Conservation (phyloP, 192 early-diverging fungal genomes). For the Umbelopsis ramanniana region DNA sequence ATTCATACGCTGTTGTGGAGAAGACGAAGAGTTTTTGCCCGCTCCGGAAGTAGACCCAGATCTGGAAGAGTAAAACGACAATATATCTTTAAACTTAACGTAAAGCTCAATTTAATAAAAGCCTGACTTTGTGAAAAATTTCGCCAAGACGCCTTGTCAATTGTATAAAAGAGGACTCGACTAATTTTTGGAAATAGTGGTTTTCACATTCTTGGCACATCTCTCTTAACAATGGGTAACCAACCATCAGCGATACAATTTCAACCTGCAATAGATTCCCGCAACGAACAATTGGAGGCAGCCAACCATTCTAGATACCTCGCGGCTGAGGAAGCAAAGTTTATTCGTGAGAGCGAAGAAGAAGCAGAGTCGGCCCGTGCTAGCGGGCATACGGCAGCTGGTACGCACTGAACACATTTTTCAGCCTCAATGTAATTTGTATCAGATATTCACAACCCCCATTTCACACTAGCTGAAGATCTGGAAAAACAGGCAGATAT, state of each 20-base stretch:
- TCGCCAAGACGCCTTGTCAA: no score
- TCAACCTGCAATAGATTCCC: constrained; percentile 6
- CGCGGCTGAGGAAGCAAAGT: constrained; percentile 3
- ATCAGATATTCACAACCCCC: background rate
- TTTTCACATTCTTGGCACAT: background rate
- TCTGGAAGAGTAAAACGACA: constrained; percentile 4
- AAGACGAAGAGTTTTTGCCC: constrained; percentile 53
- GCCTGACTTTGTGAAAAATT: no score
- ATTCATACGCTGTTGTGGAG: constrained; percentile 44
- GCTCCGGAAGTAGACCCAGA: constrained; percentile 32
- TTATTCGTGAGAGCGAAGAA: constrained; percentile 8
- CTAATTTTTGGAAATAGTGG: background rate
- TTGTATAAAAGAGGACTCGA: no score
- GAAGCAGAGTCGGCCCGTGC: constrained; percentile 13
- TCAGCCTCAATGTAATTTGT: background rate
- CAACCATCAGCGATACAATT: constrained; percentile 18
- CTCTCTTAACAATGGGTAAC: background rate
- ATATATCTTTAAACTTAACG: no score
- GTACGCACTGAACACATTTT: background rate
- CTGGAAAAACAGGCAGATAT: constrained; percentile 7
- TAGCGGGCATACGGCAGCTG: background rate
- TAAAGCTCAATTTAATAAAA: no score
- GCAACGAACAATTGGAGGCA: background rate
- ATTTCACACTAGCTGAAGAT: background rate
- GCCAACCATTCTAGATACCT: background rate